Percentiles rank a stretch among this genome's conserved stretches.
phyloP scores from a whole-genome alignment of 2,329 filamentous ascomycete genomes.

The Tolypocladium inflatum region DNA sequence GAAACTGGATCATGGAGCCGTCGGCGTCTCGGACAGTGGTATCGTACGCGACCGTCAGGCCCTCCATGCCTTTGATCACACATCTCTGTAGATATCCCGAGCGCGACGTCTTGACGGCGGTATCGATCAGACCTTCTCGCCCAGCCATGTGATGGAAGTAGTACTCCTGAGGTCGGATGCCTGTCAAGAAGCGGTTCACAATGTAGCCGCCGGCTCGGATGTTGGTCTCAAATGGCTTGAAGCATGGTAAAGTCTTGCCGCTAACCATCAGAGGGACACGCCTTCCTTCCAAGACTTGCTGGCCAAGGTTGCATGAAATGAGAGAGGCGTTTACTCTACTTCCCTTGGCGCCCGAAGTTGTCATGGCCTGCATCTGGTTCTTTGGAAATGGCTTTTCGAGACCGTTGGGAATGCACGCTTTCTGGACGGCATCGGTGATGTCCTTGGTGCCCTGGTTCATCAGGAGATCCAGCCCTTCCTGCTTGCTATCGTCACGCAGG shows the following conservation, averaged over 20 bases:
- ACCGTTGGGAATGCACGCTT: constrained; percentile 67
- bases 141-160: constrained; percentile 99
- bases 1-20: constrained; percentile 84
- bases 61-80: constrained; percentile 98
- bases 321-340: constrained; percentile 88
- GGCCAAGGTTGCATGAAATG: constrained; percentile 94
- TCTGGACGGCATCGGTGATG: constrained; percentile 72
- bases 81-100: constrained; percentile 95
- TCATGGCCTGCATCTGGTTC: constrained; percentile 99
- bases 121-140: constrained; percentile 96
- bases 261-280: constrained; percentile 96
- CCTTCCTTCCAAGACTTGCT: constrained; percentile 91
- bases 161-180: constrained; percentile 93
- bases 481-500: constrained; percentile 81
- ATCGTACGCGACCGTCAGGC: constrained; percentile 84
- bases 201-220: constrained; percentile 89
- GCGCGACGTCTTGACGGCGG: constrained; percentile 93
- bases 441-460: constrained; percentile 62
- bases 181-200: constrained; percentile 92
- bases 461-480: constrained; percentile 79
- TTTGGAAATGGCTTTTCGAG: constrained; percentile 88
- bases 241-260: constrained; percentile 91
- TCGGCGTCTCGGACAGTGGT: constrained; percentile 90
- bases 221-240: constrained; percentile 83
- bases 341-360: constrained; percentile 90